phyloP scores from a whole-genome alignment of 1,284 basidiomycete genomes.

The Ustilago cynodontis region DNA sequence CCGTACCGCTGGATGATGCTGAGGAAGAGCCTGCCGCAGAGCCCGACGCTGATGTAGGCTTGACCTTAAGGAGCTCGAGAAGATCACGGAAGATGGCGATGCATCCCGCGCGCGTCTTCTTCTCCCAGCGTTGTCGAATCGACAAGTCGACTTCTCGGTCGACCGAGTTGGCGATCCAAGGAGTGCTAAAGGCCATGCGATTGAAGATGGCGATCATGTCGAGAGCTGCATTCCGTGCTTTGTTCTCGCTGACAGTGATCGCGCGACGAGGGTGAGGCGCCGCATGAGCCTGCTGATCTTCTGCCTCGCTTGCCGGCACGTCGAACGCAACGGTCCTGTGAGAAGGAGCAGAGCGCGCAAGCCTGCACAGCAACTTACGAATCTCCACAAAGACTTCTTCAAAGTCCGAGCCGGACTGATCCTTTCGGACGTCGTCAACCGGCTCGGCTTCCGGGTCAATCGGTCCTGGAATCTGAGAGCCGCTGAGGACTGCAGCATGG shows the following conservation, averaged over 20 bases:
- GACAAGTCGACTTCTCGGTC: conserved; percentile 36
- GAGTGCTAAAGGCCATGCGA: conserved; percentile 65
- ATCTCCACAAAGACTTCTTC: conserved; percentile 56
- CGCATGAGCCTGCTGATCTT: conserved; percentile 14
- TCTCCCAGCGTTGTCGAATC: conserved; percentile 44
- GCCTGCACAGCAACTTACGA: conserved; percentile 45
- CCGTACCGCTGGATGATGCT: conserved; percentile 7
- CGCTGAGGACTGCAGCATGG: conserved; percentile 61
- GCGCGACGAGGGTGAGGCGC: conserved; percentile 11
- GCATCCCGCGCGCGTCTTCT: conserved; percentile 54
- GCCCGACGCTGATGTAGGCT: conserved; percentile 7
- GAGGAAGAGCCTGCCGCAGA: conserved; percentile 4
- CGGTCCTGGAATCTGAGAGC: conserved; percentile 45
- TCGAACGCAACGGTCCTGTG: conserved; percentile 30
- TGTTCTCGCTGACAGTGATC: conserved; percentile 22
- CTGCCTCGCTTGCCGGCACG: conserved; percentile 3
- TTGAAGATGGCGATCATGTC: conserved; percentile 67
- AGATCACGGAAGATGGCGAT: conserved; percentile 64
- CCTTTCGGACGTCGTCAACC: conserved; percentile 13
- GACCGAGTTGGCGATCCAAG: conserved; percentile 56
- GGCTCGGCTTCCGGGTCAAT: conserved; percentile 42
- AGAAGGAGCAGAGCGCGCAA: conserved; percentile 27
- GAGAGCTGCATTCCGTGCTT: conserved; percentile 54
- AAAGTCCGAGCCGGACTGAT: conserved; percentile 24
- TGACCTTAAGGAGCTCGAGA: conserved; percentile 53